Base-by-base conservation (phyloP, 305 asterid genomes). In the Euphrasia arctica region DNA sequence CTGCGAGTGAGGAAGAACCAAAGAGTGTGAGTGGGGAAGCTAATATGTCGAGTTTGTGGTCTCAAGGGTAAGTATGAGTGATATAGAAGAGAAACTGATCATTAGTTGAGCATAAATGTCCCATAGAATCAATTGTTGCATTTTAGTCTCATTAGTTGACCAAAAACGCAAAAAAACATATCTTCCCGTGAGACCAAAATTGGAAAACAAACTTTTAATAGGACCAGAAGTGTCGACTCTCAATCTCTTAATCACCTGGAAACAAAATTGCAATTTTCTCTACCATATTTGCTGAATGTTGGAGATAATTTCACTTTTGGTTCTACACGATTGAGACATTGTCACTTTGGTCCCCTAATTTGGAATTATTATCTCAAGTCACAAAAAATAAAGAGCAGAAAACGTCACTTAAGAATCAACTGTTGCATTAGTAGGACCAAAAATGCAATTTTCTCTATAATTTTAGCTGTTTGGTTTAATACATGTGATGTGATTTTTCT, bases 51-150 rank as follows among this genome's bases (percentile, higher is more conserved):
- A 75, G 64, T 70, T 73, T 68, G 39, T 79, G 75, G 59, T 84
- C 95, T 41, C 95, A 89, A 75, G 80, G 85, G 96, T 84, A 71
- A 82, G 88, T 63, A 64, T 50, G 55, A 28, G 27, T 50, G 3
- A 18, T 10, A 50, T 15, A 14, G 56, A 15, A 50, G 18, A 50
- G 7, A 14, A 15, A 50, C 18, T 50, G 11, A 50, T 50, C 27
- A 6, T 50, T 50, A 8, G 9, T 39, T 39, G 45, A 39, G 12
- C 45, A 9, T 39, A 8, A 39, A 39, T 3, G 45, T 39, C 45
- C 45, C 45, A 39, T 39, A 39, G 45, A 39, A 39, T 39, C 12
- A 39, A 7, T 39, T 39, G 45, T 8, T 39, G 9, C 45, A 39
- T 39, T 39, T 39, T 39, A 39, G 12, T 39, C 45, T 39, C 45